These are phyloP conservation scores for Kwoniella heveanensis DNA, from an alignment of 768 basidiomycete genomes.

Conservation along the genomic window DNA sequence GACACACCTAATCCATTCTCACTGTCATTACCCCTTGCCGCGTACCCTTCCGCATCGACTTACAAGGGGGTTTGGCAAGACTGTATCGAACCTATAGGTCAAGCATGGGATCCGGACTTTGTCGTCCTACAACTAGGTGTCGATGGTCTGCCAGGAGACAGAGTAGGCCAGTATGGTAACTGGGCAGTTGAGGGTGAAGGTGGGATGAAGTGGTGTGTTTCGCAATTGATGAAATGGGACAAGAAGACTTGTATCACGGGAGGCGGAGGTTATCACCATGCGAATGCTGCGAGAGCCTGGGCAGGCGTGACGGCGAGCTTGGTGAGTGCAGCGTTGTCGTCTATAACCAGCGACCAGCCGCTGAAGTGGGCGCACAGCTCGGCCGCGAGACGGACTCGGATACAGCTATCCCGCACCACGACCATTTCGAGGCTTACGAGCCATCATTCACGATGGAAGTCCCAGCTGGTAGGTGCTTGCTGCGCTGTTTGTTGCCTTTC, in stretches of 20 bases:
- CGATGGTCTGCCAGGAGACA: conserved; percentile 84
- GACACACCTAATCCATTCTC: conserved; percentile 66
- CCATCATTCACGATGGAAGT: conserved; percentile 83
- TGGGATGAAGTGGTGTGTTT: conserved; percentile 65
- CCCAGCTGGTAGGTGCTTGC: conserved; percentile 45
- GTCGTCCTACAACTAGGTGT: conserved; percentile 82
- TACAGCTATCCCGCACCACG: conserved; percentile 73
- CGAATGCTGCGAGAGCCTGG: conserved; percentile 87
- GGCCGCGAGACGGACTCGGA: conserved; percentile 64
- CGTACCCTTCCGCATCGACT: conserved; percentile 70
- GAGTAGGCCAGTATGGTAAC: conserved; percentile 71
- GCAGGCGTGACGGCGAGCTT: conserved; percentile 74
- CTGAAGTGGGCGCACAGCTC: too few relatives aligned
- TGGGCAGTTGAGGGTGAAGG: conserved; percentile 63
- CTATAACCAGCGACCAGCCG: too few relatives aligned
- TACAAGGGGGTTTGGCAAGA: conserved; percentile 67
- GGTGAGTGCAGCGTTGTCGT: too few relatives aligned
- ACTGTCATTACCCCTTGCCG: conserved; percentile 74
- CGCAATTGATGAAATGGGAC: conserved; percentile 37
- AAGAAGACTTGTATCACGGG: conserved; percentile 45
- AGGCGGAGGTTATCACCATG: conserved; percentile 76
- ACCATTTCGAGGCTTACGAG: conserved; percentile 69
- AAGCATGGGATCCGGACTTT: conserved; percentile 72
- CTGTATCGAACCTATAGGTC: conserved; percentile 65
- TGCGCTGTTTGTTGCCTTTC: too few relatives aligned